phyloP scores from a whole-genome alignment of 331 rosid genomes.

The Malus hybrid region DNA sequence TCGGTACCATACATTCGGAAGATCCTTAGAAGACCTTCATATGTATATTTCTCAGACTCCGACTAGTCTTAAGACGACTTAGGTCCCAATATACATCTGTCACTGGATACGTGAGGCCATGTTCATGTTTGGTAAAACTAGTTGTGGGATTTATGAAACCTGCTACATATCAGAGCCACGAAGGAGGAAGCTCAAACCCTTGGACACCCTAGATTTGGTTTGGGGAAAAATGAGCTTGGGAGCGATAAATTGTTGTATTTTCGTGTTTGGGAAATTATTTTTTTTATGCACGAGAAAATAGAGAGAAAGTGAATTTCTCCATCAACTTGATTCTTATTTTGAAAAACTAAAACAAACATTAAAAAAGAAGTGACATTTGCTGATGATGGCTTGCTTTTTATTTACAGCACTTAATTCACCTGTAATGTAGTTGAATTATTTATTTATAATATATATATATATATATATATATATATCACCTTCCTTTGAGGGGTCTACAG shows the following conservation, averaged over 20 bases:
- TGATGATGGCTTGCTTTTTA: not conserved
- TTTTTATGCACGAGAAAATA: not conserved
- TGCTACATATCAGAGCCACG: too few species aligned
- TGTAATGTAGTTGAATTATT: not conserved
- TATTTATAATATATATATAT: too few species aligned
- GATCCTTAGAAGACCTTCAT: too few species aligned
- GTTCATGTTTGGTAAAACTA: too few species aligned
- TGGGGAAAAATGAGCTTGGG: not conserved
- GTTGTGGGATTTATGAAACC: too few species aligned
- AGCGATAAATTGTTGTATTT: not conserved
- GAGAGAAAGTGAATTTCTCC: too few species aligned
- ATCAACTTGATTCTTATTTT: not conserved
- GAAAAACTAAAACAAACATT: not conserved
- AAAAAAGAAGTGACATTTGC: not conserved
- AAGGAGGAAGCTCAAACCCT: not conserved
- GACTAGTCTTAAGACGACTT: too few species aligned
- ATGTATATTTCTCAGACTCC: too few species aligned
- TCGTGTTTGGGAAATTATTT: not conserved
- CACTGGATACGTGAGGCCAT: too few species aligned
- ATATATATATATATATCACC: too few species aligned
- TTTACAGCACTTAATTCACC: not conserved
- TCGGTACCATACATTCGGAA: too few species aligned
- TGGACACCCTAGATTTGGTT: not conserved
- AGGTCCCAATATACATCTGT: too few species aligned
- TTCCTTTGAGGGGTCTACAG: not conserved